Evolutionary conservation across 176 grass and related monocot genomes (phyloP).

Genomic region (Olyra latifolia): DNA sequence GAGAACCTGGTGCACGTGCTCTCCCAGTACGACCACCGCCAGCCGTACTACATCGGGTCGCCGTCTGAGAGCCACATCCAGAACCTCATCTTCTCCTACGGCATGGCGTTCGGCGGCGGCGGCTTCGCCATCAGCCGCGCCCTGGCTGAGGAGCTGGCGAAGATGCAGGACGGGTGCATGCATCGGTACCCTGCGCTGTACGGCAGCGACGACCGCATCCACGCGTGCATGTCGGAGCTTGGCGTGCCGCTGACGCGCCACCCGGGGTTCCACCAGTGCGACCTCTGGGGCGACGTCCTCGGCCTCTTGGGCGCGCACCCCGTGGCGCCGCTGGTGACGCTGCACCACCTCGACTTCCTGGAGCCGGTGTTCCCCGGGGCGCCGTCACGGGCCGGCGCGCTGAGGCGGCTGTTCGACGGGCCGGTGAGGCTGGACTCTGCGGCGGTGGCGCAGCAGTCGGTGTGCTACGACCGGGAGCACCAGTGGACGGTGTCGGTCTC

Average conservation of each 20-base stretch:
- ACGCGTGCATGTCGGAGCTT: conserved; percentile 96
- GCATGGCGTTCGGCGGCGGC: conserved; percentile 95
- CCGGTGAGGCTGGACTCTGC: conserved; percentile 85
- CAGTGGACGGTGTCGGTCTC: conserved; percentile 93
- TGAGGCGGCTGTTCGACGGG: conserved; percentile 72
- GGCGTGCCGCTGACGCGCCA: conserved; percentile 80
- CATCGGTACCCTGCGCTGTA: conserved; percentile 82
- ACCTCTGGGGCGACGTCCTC: conserved; percentile 87
- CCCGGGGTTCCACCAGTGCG: conserved; percentile 97
- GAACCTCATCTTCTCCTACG: conserved; percentile 96
- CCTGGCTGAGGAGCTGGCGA: conserved; percentile 69
- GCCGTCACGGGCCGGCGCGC: conserved; percentile 48
- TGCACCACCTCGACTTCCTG: conserved; percentile 94
- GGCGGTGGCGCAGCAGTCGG: conserved; percentile 79
- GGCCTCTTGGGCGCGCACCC: conserved; percentile 84
- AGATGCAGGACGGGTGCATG: conserved; percentile 85
- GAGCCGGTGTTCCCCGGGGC: conserved; percentile 74
- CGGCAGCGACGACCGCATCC: conserved; percentile 94
- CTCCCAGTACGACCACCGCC: conserved; percentile 71
- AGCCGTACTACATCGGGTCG: conserved; percentile 92
- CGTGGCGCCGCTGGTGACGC: conserved; percentile 73
- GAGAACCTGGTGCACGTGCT: conserved; percentile 95
- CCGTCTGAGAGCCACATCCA: conserved; percentile 92
- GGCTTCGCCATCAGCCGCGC: conserved; percentile 96
- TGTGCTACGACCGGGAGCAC: conserved; percentile 72